Percentiles rank a stretch among this genome's conserved stretches.
Conservation (phyloP, 257 asterid species). For the Nicotiana noctiflora region DNA sequence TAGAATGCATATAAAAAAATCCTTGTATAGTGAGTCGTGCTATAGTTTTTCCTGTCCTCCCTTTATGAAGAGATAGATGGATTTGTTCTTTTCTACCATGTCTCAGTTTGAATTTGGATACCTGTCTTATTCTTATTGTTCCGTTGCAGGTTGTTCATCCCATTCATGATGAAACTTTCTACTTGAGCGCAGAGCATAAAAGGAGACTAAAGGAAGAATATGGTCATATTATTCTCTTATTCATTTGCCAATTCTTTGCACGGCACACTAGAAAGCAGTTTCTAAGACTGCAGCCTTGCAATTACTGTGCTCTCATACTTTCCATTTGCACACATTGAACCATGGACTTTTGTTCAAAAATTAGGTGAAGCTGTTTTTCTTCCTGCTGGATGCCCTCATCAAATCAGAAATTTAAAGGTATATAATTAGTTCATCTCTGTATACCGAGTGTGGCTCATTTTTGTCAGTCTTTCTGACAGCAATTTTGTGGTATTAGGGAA, state of each 20-base stretch:
- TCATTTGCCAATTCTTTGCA: background rate
- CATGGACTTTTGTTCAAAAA: constrained; percentile 45
- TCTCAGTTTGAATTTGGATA: no score
- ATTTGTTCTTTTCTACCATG: no score
- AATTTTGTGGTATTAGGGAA: background rate
- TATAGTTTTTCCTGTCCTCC: no score
- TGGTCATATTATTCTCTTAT: constrained; percentile 17
- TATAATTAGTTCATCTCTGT: background rate
- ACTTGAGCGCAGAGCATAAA: constrained; percentile 54
- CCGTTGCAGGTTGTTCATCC: constrained; percentile 56
- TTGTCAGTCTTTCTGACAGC: background rate
- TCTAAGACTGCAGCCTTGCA: background rate
- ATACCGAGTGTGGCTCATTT: background rate
- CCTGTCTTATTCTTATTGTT: no score
- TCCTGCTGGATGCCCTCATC: constrained; percentile 52
- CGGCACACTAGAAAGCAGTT: background rate
- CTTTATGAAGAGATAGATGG: no score
- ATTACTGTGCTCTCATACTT: background rate
- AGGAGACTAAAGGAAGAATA: constrained; percentile 42
- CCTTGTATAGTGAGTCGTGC: no score
- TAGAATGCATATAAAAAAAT: no score
- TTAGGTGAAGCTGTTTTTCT: constrained; percentile 41
- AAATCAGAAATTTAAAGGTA: constrained; percentile 47
- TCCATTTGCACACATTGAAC: constrained; percentile 31
- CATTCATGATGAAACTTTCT: constrained; percentile 68